These are phyloP conservation scores for Sequoia sempervirens DNA, from an alignment of 75 land plant species.

Conservation along the genomic window DNA sequence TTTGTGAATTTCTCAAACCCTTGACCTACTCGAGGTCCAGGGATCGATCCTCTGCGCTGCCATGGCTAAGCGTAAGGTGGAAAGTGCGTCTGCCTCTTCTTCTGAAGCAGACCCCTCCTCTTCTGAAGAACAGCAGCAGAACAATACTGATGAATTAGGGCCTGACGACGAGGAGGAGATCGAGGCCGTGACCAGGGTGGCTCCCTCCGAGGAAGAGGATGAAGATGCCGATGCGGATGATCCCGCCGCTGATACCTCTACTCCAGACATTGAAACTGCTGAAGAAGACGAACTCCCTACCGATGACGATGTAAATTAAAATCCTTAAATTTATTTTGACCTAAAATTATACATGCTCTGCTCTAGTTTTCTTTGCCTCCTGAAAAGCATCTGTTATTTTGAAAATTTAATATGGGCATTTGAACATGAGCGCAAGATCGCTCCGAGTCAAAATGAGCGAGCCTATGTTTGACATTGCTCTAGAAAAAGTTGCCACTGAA, in stretches of 20 bases:
- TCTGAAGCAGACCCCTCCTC: background rate
- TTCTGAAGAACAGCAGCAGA: background rate
- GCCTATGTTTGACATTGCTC: too few relatives aligned
- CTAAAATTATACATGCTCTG: too few relatives aligned
- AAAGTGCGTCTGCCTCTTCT: background rate
- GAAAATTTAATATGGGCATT: background rate
- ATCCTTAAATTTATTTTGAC: background rate
- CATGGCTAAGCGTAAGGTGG: background rate
- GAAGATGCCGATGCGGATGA: constrained; percentile 19
- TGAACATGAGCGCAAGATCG: background rate
- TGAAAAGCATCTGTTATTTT: background rate
- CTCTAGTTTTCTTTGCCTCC: background rate
- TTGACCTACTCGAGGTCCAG: background rate
- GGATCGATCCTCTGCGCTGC: background rate
- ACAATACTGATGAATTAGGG: background rate
- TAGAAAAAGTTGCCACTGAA: too few relatives aligned
- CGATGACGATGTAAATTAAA: constrained; percentile 12
- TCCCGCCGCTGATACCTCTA: constrained; percentile 7
- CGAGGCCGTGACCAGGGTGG: constrained; percentile 51
- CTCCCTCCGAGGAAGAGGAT: constrained; percentile 36
- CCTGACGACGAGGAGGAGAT: constrained; percentile 52
- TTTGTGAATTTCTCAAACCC: background rate
- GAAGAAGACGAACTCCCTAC: background rate
- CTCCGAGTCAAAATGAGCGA: background rate
- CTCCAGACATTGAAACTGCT: constrained; percentile 13